Evolutionary conservation across 805 yeast species (phyloP), one percentile per base, ranked within the genome.

Genomic region (Kuraishia hungarica): DNA sequence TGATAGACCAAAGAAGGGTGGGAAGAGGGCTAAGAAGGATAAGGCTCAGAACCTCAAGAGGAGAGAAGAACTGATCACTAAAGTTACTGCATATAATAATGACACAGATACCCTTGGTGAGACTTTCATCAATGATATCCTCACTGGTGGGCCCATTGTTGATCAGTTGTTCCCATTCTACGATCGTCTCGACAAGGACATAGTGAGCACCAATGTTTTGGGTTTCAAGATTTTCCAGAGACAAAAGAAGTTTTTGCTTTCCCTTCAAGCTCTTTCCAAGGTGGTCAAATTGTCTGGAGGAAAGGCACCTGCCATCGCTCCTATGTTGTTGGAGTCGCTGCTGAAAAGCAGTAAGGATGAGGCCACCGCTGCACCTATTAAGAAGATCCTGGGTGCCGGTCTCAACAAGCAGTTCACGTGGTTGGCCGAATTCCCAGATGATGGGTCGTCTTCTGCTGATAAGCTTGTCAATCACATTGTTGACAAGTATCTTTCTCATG

Each of bases 61-160:
- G 60, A 75, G 77, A 59, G 85, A 80, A 29, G 79, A 78, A 29
- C 79, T 86, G 57, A 74, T 78, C 51, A 70, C 74, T 2, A 69
- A 71, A 54, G 64, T 74, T 17, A 59, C 67, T 24, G 76, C 78
- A 0, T 72, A 69, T 47, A 54, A 66, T 22, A 75, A 77, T 19
- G 89, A 84, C 57, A 67, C 70, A 4, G 92, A 87, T 71, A 77
- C 82, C 1, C 76, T 84, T 58, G 93, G 90, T 39, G 75, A 75
- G 26, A 69, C 72, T 46, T 64, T 51, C 13, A 55, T 69, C 24
- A 58, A 62, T 3, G 76, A 46, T 59, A 62, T 70, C n/a, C 6
- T 39, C 62, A 71, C 47, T 64, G 55, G 59, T 50, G 58, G 58
- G n/a, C 62, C 72, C 19, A 74, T 83, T 52, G 61, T 84, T 51